phyloP scores from a whole-genome alignment of 179 eudicot genomes.

The Patellifolia procumbens region DNA sequence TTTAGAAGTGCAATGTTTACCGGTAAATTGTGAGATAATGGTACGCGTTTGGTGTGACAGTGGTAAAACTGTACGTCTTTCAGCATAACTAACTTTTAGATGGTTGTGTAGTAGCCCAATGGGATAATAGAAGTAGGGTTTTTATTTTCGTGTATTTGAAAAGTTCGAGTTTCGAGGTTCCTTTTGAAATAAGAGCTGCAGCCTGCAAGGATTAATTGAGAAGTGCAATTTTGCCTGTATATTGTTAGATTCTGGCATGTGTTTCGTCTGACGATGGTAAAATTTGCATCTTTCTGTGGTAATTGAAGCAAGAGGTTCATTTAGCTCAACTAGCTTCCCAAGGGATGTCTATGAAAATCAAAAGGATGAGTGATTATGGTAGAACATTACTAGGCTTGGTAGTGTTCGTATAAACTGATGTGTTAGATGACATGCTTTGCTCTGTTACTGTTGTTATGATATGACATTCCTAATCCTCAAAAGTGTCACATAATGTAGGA shows the following conservation, averaged over 20 bases:
- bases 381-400: background rate
- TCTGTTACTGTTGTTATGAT: background rate
- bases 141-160: background rate
- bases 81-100: too few relatives aligned
- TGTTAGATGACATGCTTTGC: too few relatives aligned
- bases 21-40: too few relatives aligned
- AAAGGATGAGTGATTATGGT: background rate
- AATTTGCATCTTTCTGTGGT: background rate
- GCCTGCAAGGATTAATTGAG: background rate
- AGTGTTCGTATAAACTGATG: background rate
- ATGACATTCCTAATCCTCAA: background rate
- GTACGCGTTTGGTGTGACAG: too few relatives aligned
- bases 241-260: background rate
- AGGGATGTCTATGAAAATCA: background rate
- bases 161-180: background rate
- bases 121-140: too few relatives aligned
- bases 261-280: background rate
- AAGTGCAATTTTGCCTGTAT: background rate
- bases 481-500: conserved; percentile 47
- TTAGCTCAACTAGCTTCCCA: background rate
- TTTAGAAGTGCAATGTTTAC: too few relatives aligned
- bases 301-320: background rate
- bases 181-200: background rate
- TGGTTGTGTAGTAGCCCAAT: too few relatives aligned
- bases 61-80: too few relatives aligned